phyloP scores from a whole-genome alignment of 805 yeast genomes.

The Sugiyamaella marilandica region DNA sequence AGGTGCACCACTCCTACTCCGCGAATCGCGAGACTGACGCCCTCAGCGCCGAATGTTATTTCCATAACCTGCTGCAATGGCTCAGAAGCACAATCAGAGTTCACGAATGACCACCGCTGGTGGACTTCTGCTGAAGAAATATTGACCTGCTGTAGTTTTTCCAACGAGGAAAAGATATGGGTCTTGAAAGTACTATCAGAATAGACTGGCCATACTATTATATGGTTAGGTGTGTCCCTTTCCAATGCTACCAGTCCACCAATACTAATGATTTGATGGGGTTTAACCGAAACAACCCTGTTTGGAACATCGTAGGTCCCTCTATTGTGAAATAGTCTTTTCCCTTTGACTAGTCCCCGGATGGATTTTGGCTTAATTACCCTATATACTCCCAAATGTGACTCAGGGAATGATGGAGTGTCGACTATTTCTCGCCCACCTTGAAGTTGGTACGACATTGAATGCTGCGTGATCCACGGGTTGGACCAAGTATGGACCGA shows the following conservation, averaged over 20 bases:
- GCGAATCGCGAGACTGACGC: constrained; percentile 27
- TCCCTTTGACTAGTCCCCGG: constrained; percentile 25
- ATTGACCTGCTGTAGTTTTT: constrained; percentile 19
- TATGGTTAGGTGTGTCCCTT: constrained; percentile 18
- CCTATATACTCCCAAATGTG: constrained; percentile 21
- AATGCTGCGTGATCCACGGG: constrained; percentile 58
- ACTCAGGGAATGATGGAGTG: constrained; percentile 33
- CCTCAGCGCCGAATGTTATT: constrained; percentile 17
- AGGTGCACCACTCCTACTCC: constrained; percentile 33
- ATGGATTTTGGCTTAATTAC: constrained; percentile 19
- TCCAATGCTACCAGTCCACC: constrained; percentile 33
- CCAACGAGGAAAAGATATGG: constrained; percentile 22
- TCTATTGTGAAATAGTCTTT: constrained; percentile 19
- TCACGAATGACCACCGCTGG: constrained; percentile 24
- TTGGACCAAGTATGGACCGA: constrained; percentile 5
- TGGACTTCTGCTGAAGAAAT: constrained; percentile 15
- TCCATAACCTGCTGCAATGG: constrained; percentile 5
- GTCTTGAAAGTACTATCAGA: constrained; percentile 24
- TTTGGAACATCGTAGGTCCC: constrained; percentile 22
- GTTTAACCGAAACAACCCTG: constrained; percentile 23
- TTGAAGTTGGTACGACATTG: constrained; percentile 38
- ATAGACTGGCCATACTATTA: constrained; percentile 30
- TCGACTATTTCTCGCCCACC: constrained; percentile 28
- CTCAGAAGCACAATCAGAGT: constrained; percentile 7
- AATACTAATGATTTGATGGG: constrained; percentile 32